Percentiles rank a stretch among this genome's conserved stretches.
These are phyloP conservation scores for Durotheca rogersii DNA, from an alignment of 495 filamentous ascomycete species.

Conservation along the genomic window DNA sequence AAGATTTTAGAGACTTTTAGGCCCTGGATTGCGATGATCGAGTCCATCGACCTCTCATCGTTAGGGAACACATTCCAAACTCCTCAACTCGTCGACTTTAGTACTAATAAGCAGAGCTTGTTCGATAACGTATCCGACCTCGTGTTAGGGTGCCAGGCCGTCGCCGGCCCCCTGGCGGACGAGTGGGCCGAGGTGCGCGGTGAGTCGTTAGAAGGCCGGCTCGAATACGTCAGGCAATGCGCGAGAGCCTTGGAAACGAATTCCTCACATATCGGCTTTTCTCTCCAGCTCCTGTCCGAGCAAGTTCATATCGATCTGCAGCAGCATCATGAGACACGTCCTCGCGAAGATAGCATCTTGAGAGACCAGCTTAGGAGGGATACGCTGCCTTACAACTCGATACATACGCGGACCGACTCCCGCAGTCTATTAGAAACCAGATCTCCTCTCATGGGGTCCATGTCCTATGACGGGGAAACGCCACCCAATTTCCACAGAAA, in stretches of 20 bases:
- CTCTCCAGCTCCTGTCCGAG: constrained; percentile 81
- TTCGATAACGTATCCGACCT: constrained; percentile 93
- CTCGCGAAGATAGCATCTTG: constrained; percentile 42
- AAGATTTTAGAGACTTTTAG: constrained; percentile 83
- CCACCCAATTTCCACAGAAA: constrained; percentile 60
- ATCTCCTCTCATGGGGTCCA: constrained; percentile 53
- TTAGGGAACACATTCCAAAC: constrained; percentile 75
- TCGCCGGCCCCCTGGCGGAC: constrained; percentile 85
- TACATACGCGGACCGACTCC: constrained; percentile 52
- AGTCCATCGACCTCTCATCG: constrained; percentile 80
- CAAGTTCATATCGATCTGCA: constrained; percentile 58
- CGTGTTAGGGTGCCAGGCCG: constrained; percentile 78
- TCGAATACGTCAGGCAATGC: constrained; percentile 73
- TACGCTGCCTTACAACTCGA: constrained; percentile 46
- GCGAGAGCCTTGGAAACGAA: constrained; percentile 79
- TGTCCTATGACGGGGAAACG: constrained; percentile 68
- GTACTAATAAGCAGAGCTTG: constrained; percentile 82
- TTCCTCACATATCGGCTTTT: constrained; percentile 83
- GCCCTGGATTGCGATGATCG: constrained; percentile 81
- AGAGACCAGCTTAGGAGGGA: constrained; percentile 47
- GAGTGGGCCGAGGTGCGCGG: constrained; percentile 94
- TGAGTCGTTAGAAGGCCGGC: constrained; percentile 83
- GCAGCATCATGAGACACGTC: constrained; percentile 40
- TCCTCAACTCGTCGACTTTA: constrained; percentile 84
- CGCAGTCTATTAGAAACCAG: constrained; percentile 36